A percentile compares a stretch with the other conserved stretches of the same genome.
These are phyloP conservation scores for Leccinum uliginosum DNA, from an alignment of 768 basidiomycete genomes.

Conservation along the genomic window DNA sequence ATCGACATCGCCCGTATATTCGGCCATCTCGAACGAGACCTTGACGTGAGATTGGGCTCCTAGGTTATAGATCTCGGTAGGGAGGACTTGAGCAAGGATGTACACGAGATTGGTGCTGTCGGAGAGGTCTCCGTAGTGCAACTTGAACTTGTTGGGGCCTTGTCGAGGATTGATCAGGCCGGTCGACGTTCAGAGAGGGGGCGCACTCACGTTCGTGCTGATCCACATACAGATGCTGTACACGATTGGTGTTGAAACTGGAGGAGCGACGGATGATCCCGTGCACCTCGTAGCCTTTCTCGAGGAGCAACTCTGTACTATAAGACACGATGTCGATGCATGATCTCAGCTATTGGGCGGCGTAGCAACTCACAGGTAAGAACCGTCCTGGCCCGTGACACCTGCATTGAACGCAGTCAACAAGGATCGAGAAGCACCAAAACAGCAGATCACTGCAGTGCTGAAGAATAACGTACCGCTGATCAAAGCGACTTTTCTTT, in stretches of 20 bases:
- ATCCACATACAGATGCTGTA: constrained; percentile 91
- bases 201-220: constrained; percentile 76
- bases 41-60: constrained; percentile 99
- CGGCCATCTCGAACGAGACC: constrained; percentile 99
- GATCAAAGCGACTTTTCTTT: constrained; percentile 91
- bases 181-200: neutral
- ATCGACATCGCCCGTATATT: constrained; percentile 98
- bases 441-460: neutral
- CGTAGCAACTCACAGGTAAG: constrained; percentile 70
- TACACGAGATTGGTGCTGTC: constrained; percentile 98
- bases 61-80: constrained; percentile 96
- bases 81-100: constrained; percentile 91
- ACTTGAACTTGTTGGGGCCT: constrained; percentile 75
- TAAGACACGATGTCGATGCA: constrained; percentile 2
- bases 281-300: constrained; percentile 89
- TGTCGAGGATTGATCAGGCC: constrained; percentile 3
- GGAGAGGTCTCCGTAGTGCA: constrained; percentile 90
- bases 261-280: constrained; percentile 97
- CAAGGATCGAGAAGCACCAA: neutral
- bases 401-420: constrained; percentile 43
- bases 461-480: constrained; percentile 70
- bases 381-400: constrained; percentile 95
- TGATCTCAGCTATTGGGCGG: neutral
- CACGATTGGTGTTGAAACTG: constrained; percentile 94
- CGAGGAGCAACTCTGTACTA: constrained; percentile 79